Percentiles rank a stretch among this genome's conserved stretches.
Evolutionary conservation across 1,284 basidiomycete species (phyloP).

Genomic region (Retiboletus flavoniger): DNA sequence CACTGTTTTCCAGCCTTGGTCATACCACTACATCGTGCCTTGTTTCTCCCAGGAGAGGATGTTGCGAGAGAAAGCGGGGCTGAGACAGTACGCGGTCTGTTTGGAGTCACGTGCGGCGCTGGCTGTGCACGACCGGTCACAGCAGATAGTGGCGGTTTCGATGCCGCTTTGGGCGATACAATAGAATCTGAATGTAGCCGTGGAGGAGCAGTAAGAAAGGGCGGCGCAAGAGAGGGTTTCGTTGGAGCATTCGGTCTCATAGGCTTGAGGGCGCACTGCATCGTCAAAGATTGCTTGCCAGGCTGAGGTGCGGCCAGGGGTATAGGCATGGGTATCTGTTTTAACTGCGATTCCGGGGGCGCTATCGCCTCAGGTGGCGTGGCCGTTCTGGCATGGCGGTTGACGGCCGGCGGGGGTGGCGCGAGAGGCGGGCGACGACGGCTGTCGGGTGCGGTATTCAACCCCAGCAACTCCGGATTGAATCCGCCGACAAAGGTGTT

Average conservation of each 20-base stretch:
- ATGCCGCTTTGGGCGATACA: constrained; percentile 4
- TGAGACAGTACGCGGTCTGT: constrained; percentile 33
- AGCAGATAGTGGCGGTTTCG: constrained; percentile 7
- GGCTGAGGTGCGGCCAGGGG: constrained; percentile 33
- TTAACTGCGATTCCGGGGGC: constrained; percentile 27
- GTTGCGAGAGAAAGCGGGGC: constrained; percentile 32
- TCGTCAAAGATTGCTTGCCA: constrained; percentile 49
- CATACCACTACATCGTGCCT: constrained; percentile 57
- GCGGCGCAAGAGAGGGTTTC: constrained; percentile 14
- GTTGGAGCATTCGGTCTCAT: constrained; percentile 12
- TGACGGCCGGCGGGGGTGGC: not conserved
- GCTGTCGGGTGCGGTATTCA: constrained; percentile 13
- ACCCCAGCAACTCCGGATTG: constrained; percentile 14
- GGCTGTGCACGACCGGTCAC: constrained; percentile 8
- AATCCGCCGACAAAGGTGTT: constrained; percentile 35
- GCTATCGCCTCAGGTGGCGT: constrained; percentile 1
- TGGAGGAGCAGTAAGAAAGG: constrained; percentile 21
- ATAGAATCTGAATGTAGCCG: constrained; percentile 25
- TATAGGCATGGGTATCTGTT: not conserved
- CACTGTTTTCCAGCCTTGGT: constrained; percentile 69
- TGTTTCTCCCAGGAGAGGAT: constrained; percentile 30
- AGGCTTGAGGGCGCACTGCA: constrained; percentile 55
- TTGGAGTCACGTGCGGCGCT: constrained; percentile 8
- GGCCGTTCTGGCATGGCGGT: constrained; percentile 8
- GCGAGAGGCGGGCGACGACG: constrained; percentile 10